Conservation (phyloP, 139 green algal genomes). For the Desmodesmus armatus region DNA sequence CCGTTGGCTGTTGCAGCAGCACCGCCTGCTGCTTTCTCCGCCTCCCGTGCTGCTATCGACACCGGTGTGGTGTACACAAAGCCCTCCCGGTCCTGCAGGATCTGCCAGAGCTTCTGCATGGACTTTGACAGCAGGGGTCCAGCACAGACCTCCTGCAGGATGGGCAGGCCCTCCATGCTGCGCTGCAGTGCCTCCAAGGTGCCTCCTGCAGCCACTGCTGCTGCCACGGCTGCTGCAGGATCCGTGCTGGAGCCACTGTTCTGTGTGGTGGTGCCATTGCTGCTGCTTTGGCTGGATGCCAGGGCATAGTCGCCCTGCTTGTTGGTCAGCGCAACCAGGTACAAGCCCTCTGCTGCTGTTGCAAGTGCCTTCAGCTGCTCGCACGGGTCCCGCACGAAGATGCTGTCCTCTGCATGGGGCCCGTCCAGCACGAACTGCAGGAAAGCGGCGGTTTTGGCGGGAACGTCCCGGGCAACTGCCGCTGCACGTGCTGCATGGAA, state of each 20-base stretch:
- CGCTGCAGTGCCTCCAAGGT: constrained; percentile 10
- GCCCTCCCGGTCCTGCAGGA: background rate
- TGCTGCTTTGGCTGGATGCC: background rate
- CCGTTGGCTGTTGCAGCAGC: background rate
- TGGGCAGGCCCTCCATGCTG: too few species aligned
- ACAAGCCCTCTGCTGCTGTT: constrained; percentile 16
- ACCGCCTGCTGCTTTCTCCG: background rate
- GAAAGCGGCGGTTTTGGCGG: background rate
- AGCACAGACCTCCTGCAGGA: background rate
- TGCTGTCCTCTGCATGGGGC: background rate
- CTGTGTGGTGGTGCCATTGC: too few species aligned
- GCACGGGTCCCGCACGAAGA: constrained; percentile 9
- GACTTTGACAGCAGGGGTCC: constrained; percentile 5
- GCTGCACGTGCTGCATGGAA: constrained; percentile 30
- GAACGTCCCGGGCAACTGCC: background rate
- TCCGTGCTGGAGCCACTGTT: too few species aligned
- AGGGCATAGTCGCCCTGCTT: constrained; percentile 21
- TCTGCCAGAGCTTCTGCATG: constrained; percentile 17
- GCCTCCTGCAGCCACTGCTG: background rate
- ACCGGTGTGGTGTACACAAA: background rate
- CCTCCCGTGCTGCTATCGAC: background rate
- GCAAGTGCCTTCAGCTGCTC: constrained; percentile 26
- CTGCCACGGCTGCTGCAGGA: background rate
- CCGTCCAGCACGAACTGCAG: background rate
- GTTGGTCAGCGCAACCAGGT: background rate